A percentile compares a stretch with the other conserved stretches of the same genome.
Evolutionary conservation across 2,329 filamentous ascomycete genomes (phyloP).

Genomic region (Exophiala sp.): DNA sequence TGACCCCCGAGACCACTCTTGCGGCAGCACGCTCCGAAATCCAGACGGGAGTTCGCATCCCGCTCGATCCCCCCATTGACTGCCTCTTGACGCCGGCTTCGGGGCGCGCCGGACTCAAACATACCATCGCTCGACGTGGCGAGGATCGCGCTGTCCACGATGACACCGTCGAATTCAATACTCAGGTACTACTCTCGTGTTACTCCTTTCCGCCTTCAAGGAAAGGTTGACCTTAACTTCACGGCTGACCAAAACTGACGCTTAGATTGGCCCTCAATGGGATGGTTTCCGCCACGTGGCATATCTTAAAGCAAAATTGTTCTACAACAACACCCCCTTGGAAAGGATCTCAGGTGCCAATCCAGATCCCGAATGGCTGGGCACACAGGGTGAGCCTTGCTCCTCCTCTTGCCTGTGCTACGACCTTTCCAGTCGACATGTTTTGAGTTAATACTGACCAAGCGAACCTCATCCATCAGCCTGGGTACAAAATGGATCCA

Average conservation of each 20-base stretch:
- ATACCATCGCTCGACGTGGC: background rate
- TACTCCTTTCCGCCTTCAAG: background rate
- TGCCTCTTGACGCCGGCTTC: constrained; percentile 17
- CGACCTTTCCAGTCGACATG: background rate
- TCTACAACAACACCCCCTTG: constrained; percentile 21
- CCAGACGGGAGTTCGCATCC: constrained; percentile 29
- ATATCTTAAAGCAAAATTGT: constrained; percentile 15
- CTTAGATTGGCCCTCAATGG: constrained; percentile 20
- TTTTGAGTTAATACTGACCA: background rate
- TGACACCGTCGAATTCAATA: constrained; percentile 23
- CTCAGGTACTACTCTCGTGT: constrained; percentile 16
- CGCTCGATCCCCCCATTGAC: constrained; percentile 32
- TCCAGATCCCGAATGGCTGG: constrained; percentile 11
- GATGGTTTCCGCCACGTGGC: constrained; percentile 25
- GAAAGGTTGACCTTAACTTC: no score
- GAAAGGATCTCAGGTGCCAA: constrained; percentile 18
- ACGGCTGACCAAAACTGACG: background rate
- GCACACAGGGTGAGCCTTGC: constrained; percentile 30
- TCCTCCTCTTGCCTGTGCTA: background rate
- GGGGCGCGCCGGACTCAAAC: background rate
- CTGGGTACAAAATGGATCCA: constrained; percentile 38
- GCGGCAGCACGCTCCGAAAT: constrained; percentile 43
- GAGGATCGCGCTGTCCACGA: constrained; percentile 16
- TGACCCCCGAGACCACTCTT: constrained; percentile 44
- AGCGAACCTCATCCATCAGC: background rate